phyloP scores from a whole-genome alignment of 108 stramenopile genomes.

The Thalassiosira profunda region DNA sequence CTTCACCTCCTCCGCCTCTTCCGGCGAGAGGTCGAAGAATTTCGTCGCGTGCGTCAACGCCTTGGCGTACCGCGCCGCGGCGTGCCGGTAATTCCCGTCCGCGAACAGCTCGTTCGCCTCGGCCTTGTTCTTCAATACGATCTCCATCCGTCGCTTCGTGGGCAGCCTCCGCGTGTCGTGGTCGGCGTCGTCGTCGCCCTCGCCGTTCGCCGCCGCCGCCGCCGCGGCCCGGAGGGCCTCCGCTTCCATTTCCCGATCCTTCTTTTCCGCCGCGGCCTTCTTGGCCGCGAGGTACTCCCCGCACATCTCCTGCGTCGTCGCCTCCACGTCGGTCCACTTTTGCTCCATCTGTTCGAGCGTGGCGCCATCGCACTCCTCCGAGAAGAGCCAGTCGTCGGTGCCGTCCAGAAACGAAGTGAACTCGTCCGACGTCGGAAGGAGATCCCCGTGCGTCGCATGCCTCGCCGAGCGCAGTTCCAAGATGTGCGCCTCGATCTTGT shows the following conservation, averaged over 20 bases:
- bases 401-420: slow-evolving; percentile 43
- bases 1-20: slow-evolving; percentile 53
- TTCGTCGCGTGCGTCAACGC: slow-evolving; percentile 60
- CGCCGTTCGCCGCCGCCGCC: slow-evolving; percentile 31
- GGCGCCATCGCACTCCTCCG: slow-evolving; percentile 46
- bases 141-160: slow-evolving; percentile 64
- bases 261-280: slow-evolving; percentile 28
- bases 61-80: slow-evolving; percentile 63
- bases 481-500: slow-evolving; percentile 55
- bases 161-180: slow-evolving; percentile 63
- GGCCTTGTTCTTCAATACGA: slow-evolving; percentile 63
- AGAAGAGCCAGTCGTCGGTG: slow-evolving; percentile 60
- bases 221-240: slow-evolving; percentile 51
- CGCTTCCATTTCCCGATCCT: slow-evolving; percentile 59
- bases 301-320: slow-evolving; percentile 39
- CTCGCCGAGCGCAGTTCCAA: slow-evolving; percentile 58
- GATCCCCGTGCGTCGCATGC: slow-evolving; percentile 34
- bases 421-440: slow-evolving; percentile 42
- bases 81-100: slow-evolving; percentile 52
- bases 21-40: slow-evolving; percentile 60
- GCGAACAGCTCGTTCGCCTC: slow-evolving; percentile 62
- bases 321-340: slow-evolving; percentile 27
- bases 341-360: slow-evolving; percentile 36
- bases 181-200: slow-evolving; percentile 47
- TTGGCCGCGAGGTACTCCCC: slow-evolving; percentile 44